Conservation (phyloP, 495 filamentous ascomycete genomes). For the Durotheca rogersii region DNA sequence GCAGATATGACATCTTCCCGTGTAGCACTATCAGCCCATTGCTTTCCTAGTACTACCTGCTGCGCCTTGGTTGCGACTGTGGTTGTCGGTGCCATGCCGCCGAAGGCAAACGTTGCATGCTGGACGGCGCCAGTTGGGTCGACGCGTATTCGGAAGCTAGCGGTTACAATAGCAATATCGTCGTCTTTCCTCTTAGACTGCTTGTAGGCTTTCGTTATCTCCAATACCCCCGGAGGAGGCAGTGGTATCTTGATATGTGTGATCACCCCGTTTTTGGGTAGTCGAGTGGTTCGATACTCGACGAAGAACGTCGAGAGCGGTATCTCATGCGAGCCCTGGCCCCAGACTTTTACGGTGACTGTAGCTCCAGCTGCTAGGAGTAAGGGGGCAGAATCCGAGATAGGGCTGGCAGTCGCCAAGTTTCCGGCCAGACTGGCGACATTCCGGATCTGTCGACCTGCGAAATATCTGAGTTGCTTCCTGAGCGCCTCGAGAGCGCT, state of each 20-base stretch:
- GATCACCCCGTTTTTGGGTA: constrained; percentile 73
- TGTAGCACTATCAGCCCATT: constrained; percentile 63
- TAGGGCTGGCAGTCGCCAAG: constrained; percentile 80
- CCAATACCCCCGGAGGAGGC: constrained; percentile 51
- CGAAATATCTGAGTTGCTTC: constrained; percentile 75
- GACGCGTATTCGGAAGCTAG: constrained; percentile 66
- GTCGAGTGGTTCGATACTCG: constrained; percentile 74
- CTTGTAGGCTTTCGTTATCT: constrained; percentile 70
- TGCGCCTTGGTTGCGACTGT: constrained; percentile 67
- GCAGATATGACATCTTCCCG: constrained; percentile 73
- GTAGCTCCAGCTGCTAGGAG: constrained; percentile 76
- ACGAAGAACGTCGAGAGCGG: constrained; percentile 83
- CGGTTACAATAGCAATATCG: constrained; percentile 84
- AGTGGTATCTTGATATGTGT: constrained; percentile 70
- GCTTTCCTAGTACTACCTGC: constrained; percentile 63
- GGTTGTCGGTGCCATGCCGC: constrained; percentile 76
- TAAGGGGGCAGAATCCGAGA: constrained; percentile 85
- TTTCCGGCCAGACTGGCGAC: constrained; percentile 86
- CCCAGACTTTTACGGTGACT: constrained; percentile 66
- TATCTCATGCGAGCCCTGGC: constrained; percentile 61
- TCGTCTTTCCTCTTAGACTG: constrained; percentile 85
- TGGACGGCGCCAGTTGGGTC: constrained; percentile 58
- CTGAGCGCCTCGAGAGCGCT: constrained; percentile 65
- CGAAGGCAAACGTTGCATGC: constrained; percentile 68
- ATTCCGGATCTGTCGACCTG: constrained; percentile 83